Base-by-base conservation (phyloP, 2,329 filamentous ascomycete genomes). In the Fusarium odoratissimum region DNA sequence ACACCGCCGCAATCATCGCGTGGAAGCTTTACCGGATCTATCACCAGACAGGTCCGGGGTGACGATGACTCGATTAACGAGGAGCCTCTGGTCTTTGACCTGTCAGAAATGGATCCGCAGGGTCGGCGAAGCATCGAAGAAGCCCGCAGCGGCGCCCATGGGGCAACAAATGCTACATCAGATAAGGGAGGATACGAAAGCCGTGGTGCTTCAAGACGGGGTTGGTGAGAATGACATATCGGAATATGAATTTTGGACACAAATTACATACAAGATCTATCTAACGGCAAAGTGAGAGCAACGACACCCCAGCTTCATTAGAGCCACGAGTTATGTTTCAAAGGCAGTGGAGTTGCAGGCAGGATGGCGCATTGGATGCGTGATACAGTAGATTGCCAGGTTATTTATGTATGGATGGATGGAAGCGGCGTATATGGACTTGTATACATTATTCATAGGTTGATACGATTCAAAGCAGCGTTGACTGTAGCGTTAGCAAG, bases 11-110 rank as follows among this genome's bases (percentile, higher is more conserved):
- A 84, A 30, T 85, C 84, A 35, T 83, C 82, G 8, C 80, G 85
- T 28, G 85, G 84, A 37, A 87, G 85, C 71, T 84, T 86, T 67
- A 80, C 79, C 4, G 83, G 84, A 30, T 84, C 83, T 5, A 79
- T 78, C 16, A 79, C 79, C 33, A 78, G 83, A n/a, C 76, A 82
- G 23, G 77, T 76, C 8, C 82, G 83, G 8, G 83, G 79, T n/a
- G 84, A 86, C 30, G 83, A 84, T 48, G 84, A 85, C 57, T 88
- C 88, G 10, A 81, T 84, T 30, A 90, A 92, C 67, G 92, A 93
- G 60, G 92, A 94, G 76, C 91, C 90, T 1, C 80, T 94, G 14
- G 85, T 94, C 14, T 94, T 94, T 80, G 90, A 92, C 71, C 90
- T 94, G 85, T 92, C 90, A 40, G 92, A 94, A 79, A 88, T 93